A percentile compares a stretch with the other conserved stretches of the same genome.
Evolutionary conservation across 805 yeast genomes (phyloP).

Genomic region (Wickerhamiella hasegawae): DNA sequence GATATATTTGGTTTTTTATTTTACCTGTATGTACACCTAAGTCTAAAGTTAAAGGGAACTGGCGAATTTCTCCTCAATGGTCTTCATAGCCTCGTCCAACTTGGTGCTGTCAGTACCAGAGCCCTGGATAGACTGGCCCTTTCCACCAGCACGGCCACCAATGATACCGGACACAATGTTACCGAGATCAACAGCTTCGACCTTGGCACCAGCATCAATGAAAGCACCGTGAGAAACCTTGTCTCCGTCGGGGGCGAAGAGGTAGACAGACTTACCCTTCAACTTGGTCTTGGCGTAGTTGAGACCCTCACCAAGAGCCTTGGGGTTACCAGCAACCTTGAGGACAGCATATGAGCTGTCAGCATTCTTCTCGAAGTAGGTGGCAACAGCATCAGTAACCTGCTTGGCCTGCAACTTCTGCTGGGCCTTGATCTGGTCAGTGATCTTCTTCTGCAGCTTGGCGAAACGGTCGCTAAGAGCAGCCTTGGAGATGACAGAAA

Average conservation of each 20-base stretch:
- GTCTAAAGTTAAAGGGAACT: too few species aligned
- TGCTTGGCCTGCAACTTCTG: slow-evolving; percentile 80
- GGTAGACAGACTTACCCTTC: slow-evolving; percentile 13
- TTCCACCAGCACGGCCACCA: slow-evolving; percentile 99
- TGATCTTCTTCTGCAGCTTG: slow-evolving; percentile 68
- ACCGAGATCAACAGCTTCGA: slow-evolving; percentile 58
- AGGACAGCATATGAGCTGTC: slow-evolving; percentile 46
- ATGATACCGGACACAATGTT: slow-evolving; percentile 49
- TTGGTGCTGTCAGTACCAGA: slow-evolving; percentile 74
- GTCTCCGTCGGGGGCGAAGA: slow-evolving; percentile 34
- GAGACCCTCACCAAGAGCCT: slow-evolving; percentile 87
- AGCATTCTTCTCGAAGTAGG: slow-evolving; percentile 43
- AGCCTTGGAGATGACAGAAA: slow-evolving; percentile 69
- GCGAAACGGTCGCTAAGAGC: slow-evolving; percentile 57
- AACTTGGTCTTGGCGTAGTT: slow-evolving; percentile 34
- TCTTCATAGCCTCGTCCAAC: slow-evolving; percentile 56
- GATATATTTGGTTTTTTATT: too few species aligned
- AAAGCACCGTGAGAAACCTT: slow-evolving; percentile 95
- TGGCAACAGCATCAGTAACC: slow-evolving; percentile 60
- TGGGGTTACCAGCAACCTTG: slow-evolving; percentile 55
- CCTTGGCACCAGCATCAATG: slow-evolving; percentile 57
- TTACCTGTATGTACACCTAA: too few species aligned
- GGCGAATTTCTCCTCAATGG: slow-evolving; percentile 45
- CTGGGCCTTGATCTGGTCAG: slow-evolving; percentile 73
- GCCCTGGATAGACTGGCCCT: slow-evolving; percentile 92